phyloP scores from a whole-genome alignment of 176 grass and related monocot species.

The Zizania latifolia region DNA sequence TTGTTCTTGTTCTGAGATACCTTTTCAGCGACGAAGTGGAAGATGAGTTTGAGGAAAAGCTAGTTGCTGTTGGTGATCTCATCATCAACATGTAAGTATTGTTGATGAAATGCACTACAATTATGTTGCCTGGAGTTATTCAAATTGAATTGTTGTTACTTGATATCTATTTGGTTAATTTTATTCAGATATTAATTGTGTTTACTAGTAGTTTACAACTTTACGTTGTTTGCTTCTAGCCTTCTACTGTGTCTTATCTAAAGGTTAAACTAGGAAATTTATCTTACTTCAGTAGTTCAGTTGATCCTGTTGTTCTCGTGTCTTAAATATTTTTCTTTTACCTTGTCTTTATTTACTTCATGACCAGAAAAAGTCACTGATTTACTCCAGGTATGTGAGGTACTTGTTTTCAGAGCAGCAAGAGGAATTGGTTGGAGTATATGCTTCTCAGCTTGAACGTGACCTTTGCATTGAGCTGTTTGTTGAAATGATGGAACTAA shows the following conservation, averaged over 20 bases:
- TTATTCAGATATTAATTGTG: constrained; percentile 7
- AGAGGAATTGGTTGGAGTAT: constrained; percentile 92
- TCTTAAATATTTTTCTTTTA: constrained; percentile 1
- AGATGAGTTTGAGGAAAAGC: constrained; percentile 75
- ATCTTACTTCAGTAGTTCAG: neutral
- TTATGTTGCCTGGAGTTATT: neutral
- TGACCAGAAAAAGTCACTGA: constrained; percentile 10
- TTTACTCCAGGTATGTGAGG: constrained; percentile 77
- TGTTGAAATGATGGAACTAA: constrained; percentile 91
- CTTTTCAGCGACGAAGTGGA: constrained; percentile 70
- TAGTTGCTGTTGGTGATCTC: constrained; percentile 72
- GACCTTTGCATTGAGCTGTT: constrained; percentile 88
- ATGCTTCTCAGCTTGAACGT: constrained; percentile 81
- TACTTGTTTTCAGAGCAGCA: constrained; percentile 89
- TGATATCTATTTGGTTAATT: neutral
- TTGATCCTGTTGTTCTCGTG: neutral
- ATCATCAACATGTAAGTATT: constrained; percentile 78
- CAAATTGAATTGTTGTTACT: neutral
- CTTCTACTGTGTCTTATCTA: neutral
- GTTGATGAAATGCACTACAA: neutral
- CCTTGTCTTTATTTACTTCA: constrained; percentile 9
- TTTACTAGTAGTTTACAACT: neutral
- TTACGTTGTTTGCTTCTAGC: neutral
- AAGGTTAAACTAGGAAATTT: neutral
- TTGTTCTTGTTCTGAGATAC: constrained; percentile 87